These are phyloP conservation scores for Neurospora sp. DNA, from an alignment of 2,329 filamentous ascomycete species.

Conservation along the genomic window DNA sequence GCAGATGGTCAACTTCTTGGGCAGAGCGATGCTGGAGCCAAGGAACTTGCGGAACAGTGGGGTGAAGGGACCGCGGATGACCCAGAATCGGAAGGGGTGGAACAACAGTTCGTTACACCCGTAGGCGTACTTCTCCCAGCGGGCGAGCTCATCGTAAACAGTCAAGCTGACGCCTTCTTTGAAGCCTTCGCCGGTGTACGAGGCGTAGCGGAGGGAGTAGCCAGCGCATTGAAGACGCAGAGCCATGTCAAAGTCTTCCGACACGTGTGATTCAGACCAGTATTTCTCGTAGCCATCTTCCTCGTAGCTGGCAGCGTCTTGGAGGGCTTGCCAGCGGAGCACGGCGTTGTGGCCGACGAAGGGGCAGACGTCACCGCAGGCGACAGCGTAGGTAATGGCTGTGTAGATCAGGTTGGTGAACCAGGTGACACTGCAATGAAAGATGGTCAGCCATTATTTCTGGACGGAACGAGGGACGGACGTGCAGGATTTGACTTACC, in stretches of 20 bases:
- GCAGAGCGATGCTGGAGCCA: conserved; percentile 41
- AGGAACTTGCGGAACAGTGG: conserved; percentile 53
- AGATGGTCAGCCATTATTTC: conserved; percentile 41
- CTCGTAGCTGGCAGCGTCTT: conserved; percentile 62
- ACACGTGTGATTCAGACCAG: conserved; percentile 71
- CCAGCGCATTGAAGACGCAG: conserved; percentile 62
- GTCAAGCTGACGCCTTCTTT: conserved; percentile 76
- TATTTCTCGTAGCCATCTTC: conserved; percentile 66
- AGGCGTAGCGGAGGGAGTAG: conserved; percentile 58
- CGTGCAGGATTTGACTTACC: conserved; percentile 22
- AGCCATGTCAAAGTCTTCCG: conserved; percentile 74
- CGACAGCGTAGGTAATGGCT: conserved; percentile 63
- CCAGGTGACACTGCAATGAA: conserved; percentile 50
- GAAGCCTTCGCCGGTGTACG: conserved; percentile 61
- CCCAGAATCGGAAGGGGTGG: conserved; percentile 55
- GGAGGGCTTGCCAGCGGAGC: conserved; percentile 63
- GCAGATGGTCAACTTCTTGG: conserved; percentile 43
- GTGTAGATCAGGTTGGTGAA: conserved; percentile 67
- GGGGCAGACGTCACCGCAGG: conserved; percentile 64
- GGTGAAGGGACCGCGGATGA: conserved; percentile 53
- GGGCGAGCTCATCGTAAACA: conserved; percentile 72
- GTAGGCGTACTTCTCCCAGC: conserved; percentile 82
- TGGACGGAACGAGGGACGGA: not conserved
- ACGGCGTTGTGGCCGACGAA: conserved; percentile 73
- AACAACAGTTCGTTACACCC: conserved; percentile 74